Evolutionary conservation across 1,284 basidiomycete genomes (phyloP), one percentile per base, ranked within the genome.

Genomic region (Caloboletus firmus): DNA sequence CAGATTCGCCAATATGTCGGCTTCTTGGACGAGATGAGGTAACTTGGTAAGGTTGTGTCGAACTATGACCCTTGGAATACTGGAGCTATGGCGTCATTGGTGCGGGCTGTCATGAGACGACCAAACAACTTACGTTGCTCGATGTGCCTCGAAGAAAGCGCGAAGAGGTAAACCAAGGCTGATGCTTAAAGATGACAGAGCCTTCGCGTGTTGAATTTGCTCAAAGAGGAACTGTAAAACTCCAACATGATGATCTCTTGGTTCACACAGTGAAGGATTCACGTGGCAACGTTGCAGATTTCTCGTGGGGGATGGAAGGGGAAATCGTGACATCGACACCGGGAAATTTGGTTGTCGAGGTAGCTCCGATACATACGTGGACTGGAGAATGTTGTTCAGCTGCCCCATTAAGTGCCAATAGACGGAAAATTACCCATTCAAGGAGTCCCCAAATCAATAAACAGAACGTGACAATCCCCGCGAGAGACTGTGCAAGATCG

Each of bases 121-220:
- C 11, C 0, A 32, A 40, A 31, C 12, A 3, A 56, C 66, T 28
- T 51, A 72, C 67, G 46, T 57, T 34, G 40, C n/a, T 49, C 49
- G 57, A 49, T 70, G 60, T 28, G 45, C 32, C 12, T 67, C 57
- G 2, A 68, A 51, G 45, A 72, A 61, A 13, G 55, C 18, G 24
- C 48, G 62, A 32, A 71, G 55, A 3, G 64, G 66, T 36, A 48
- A 45, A 32, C 61, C 61, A 11, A 72, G 55, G 10, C 56, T 37
- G 11, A 46, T 44, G 24, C 55, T 69, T 22, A 70, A 41, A 0
- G 62, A 62, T 5, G 67, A 64, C 28, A 71, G 20, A 35, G 54
- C 56, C 17, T 56, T 71, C 11, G 67, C 64, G 8, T 72, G 68
- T 20, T 57, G 57, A 11, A 66, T 61, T 44, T 72, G 67, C 22